Evolutionary conservation across 2,329 filamentous ascomycete genomes (phyloP).

Genomic region (Penicillium sp.): DNA sequence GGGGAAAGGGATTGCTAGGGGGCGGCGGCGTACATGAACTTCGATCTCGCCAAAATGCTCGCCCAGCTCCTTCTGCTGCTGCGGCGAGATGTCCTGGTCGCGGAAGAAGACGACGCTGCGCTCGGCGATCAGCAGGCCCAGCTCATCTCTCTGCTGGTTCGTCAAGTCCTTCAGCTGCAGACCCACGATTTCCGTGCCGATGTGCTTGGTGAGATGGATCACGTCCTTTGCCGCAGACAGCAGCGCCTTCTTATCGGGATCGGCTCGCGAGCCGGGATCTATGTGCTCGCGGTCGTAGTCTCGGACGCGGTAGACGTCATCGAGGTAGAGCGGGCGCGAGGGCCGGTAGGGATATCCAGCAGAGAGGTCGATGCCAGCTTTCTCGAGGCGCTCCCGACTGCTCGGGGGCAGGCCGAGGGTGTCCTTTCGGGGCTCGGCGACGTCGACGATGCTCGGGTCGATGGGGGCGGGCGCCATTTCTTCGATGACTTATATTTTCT

Average conservation of each 20-base stretch:
- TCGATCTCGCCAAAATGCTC: constrained; percentile 70
- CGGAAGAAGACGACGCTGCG: constrained; percentile 70
- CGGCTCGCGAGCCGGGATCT: constrained; percentile 68
- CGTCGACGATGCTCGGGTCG: constrained; percentile 66
- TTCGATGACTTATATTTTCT: background rate
- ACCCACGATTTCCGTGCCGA: constrained; percentile 68
- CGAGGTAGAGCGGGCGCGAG: constrained; percentile 68
- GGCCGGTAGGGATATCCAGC: constrained; percentile 74
- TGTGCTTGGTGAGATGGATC: constrained; percentile 64
- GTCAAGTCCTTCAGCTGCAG: constrained; percentile 67
- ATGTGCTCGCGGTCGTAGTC: constrained; percentile 59
- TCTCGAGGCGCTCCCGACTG: constrained; percentile 64
- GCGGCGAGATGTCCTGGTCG: constrained; percentile 64
- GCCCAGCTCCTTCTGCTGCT: constrained; percentile 67
- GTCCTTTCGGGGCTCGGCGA: constrained; percentile 67
- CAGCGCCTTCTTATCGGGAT: constrained; percentile 64
- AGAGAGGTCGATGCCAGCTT: constrained; percentile 71
- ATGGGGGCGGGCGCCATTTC: constrained; percentile 65
- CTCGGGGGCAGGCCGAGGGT: constrained; percentile 64
- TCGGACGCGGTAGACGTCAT: constrained; percentile 71
- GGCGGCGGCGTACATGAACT: constrained; percentile 61
- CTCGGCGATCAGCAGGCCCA: constrained; percentile 67
- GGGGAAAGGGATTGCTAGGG: background rate
- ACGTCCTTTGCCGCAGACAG: constrained; percentile 67
- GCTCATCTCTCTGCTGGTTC: constrained; percentile 63